Base-by-base conservation (phyloP, 2,329 filamentous ascomycete species). In the Tolypocladium guangdongense region DNA sequence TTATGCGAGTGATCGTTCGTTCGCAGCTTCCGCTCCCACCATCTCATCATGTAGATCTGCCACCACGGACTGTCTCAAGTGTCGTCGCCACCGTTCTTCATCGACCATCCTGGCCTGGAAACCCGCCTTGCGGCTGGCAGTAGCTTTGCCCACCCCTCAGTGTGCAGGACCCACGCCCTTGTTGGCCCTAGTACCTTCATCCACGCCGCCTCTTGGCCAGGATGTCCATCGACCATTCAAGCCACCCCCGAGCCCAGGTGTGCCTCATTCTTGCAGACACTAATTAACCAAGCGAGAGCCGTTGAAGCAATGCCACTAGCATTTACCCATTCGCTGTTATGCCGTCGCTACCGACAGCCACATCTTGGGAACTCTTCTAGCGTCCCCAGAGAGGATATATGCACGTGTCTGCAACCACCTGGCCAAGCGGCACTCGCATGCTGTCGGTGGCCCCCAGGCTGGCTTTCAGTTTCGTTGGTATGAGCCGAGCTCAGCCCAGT, bases 401-500 rank as follows among this genome's bases (percentile, higher is more conserved):
- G 53, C 56, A 58, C 56, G 56, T 58, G 56, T 57, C 50, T 53
- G 52, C 52, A 47, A 52, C 48, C 49, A 50, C 36, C 54, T 48
- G 45, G 24, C 45, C 51, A 48, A 36, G 54, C 53, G 49, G 50
- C 37, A 52, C 49, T 50, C 52, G 53, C 51, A 58, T 46, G 20
- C 53, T 53, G 48, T 50, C 54, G 49, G 54, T 30, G 20, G 52
- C 36, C 37, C 24, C 14, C 33, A 49, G 48, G 36, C 53, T 52
- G 43, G 49, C 36, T 52, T 43, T 37, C 37, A 52, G 43, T 35
- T 49, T 38, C 35, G 43, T 54, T 54, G 51, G 52, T 50, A 47
- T 52, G 56, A 47, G 52, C 57, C 53, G 50, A 55, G 57, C 56
- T 56, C 57, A 57, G 59, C 57, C 58, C 57, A 54, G 55, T 41